Conservation (phyloP, 345 rosid species). For the Eucalyptus regnans region DNA sequence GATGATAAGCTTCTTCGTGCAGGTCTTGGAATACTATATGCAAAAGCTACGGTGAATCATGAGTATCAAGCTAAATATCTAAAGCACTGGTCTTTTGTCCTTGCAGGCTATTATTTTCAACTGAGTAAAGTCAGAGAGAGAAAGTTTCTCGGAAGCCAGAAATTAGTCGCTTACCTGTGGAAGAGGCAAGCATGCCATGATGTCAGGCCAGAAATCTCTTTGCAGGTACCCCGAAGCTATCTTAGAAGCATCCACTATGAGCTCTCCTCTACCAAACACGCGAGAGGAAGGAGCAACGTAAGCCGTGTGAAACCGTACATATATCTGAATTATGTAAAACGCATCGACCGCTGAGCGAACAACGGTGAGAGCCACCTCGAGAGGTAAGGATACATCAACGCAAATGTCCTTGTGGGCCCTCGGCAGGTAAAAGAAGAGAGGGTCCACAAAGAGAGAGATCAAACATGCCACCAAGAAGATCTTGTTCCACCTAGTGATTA, state of each 20-base stretch:
- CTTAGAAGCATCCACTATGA: constrained; percentile 28
- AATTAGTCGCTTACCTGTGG: constrained; percentile 33
- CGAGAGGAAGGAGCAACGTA: constrained; percentile 59
- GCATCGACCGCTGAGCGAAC: constrained; percentile 26
- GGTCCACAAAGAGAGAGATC: constrained; percentile 43
- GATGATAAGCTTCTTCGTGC: background rate
- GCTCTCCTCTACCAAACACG: constrained; percentile 57
- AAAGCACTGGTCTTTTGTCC: background rate
- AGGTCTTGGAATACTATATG: background rate
- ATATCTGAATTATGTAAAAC: constrained; percentile 32
- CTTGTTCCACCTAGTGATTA: constrained; percentile 35
- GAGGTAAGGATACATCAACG: constrained; percentile 11
- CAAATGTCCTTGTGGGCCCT: constrained; percentile 9
- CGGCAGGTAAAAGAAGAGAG: constrained; percentile 44
- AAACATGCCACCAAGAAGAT: constrained; percentile 45
- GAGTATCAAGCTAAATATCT: background rate
- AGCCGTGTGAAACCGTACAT: constrained; percentile 38
- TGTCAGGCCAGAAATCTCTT: constrained; percentile 35
- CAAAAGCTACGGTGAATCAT: background rate
- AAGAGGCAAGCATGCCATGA: constrained; percentile 35
- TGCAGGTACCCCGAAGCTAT: constrained; percentile 32
- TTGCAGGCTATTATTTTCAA: background rate
- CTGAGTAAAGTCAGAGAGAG: background rate
- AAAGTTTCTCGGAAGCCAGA: background rate
- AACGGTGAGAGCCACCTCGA: constrained; percentile 15